phyloP scores from a whole-genome alignment of 2,329 filamentous ascomycete genomes.

The Fusarium hostae region DNA sequence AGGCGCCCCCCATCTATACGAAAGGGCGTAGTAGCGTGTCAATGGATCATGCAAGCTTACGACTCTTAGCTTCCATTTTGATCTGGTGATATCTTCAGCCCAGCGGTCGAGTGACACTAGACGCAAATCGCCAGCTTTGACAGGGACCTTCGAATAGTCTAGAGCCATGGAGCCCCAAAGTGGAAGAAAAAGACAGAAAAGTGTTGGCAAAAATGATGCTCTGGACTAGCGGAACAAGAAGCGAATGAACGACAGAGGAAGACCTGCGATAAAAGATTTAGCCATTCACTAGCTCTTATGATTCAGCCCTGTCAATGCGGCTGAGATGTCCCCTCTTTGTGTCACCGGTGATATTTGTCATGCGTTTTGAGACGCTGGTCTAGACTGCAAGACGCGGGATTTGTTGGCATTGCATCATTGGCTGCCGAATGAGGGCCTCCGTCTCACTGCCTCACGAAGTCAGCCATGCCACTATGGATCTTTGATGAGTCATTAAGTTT shows the following conservation, averaged over 20 bases:
- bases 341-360: no score
- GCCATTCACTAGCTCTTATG: not conserved
- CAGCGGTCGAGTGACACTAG: not conserved
- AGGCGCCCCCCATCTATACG: not conserved
- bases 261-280: fast-evolving
- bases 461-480: not conserved
- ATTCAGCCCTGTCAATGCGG: not conserved
- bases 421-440: not conserved
- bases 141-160: not conserved
- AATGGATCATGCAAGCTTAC: not conserved
- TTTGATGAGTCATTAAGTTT: no score
- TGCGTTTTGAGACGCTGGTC: no score
- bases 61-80: not conserved
- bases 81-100: not conserved
- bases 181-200: fast-evolving
- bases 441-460: not conserved
- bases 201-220: fast-evolving
- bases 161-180: not conserved
- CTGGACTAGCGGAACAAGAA: not conserved
- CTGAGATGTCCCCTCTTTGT: not conserved
- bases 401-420: not conserved
- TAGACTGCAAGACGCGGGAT: not conserved
- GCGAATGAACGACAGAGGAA: not conserved
- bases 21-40: not conserved
- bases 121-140: not conserved